These are phyloP conservation scores for Coemansia sp. DNA, from an alignment of 192 early-diverging fungal species.

Conservation along the genomic window DNA sequence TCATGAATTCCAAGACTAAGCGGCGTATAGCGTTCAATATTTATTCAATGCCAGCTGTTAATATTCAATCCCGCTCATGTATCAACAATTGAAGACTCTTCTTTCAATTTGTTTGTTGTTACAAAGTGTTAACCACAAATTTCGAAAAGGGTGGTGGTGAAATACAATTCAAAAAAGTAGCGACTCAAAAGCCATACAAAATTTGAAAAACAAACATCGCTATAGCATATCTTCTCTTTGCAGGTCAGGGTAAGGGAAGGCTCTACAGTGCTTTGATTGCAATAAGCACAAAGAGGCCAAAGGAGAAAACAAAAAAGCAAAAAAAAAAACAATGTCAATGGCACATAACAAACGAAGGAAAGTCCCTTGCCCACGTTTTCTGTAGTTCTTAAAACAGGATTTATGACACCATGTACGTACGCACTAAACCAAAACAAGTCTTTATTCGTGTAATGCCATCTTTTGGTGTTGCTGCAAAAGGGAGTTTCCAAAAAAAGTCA, in stretches of 20 bases:
- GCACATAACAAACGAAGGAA: not conserved
- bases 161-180: not conserved
- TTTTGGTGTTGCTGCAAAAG: not conserved
- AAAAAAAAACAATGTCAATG: not conserved
- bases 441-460: not conserved
- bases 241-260: not conserved
- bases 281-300: conserved; percentile 7
- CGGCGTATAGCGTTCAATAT: not conserved
- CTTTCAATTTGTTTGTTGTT: not conserved
- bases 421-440: not conserved
- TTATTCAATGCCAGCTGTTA: not conserved
- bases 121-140: not conserved
- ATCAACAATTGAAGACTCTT: not conserved
- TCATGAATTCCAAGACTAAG: not conserved
- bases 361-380: not conserved
- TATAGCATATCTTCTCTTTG: not conserved
- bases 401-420: conserved; percentile 4
- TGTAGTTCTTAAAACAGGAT: conserved; percentile 2
- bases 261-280: not conserved
- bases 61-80: not conserved
- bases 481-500: not conserved
- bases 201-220: not conserved
- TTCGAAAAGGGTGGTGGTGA: not conserved
- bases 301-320: not conserved
- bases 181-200: not conserved